Evolutionary conservation across 2,329 filamentous ascomycete genomes (phyloP).

Genomic region (Epicoccum nigrum): DNA sequence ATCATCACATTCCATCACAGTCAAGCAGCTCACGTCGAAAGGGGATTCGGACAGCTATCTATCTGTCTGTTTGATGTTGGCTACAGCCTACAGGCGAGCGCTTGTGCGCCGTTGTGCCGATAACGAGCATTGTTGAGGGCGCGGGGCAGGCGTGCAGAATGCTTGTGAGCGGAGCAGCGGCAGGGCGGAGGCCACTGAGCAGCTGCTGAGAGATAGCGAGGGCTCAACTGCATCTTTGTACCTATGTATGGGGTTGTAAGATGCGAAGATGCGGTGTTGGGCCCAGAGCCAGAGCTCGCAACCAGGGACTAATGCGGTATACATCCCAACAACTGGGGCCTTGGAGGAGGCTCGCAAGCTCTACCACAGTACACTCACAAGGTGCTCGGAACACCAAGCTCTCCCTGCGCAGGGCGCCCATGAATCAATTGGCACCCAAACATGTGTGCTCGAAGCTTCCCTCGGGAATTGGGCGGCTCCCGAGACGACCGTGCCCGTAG

Average conservation of each 20-base stretch:
- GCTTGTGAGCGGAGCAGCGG: slow-evolving; percentile 15
- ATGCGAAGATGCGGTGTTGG: slow-evolving; percentile 2
- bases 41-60: background rate
- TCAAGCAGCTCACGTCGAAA: background rate
- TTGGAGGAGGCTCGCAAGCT: background rate
- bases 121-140: slow-evolving; percentile 19
- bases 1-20: background rate
- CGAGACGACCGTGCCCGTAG: slow-evolving; percentile 24
- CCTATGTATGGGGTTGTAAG: no score
- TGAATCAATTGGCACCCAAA: background rate
- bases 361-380: no score
- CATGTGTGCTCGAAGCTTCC: slow-evolving; percentile 11
- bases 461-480: slow-evolving; percentile 6
- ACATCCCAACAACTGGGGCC: slow-evolving; percentile 24
- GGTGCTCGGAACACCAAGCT: slow-evolving; percentile 6
- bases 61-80: no score
- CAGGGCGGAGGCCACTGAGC: slow-evolving; percentile 10
- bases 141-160: slow-evolving; percentile 20
- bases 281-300: slow-evolving; percentile 24
- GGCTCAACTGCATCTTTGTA: slow-evolving; percentile 21
- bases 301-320: slow-evolving; percentile 31
- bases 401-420: background rate
- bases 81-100: no score
- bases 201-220: slow-evolving; percentile 31
- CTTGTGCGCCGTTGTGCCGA: slow-evolving; percentile 5